Conservation (phyloP, 1,284 basidiomycete genomes). For the Sphaerobolus stellatus region DNA sequence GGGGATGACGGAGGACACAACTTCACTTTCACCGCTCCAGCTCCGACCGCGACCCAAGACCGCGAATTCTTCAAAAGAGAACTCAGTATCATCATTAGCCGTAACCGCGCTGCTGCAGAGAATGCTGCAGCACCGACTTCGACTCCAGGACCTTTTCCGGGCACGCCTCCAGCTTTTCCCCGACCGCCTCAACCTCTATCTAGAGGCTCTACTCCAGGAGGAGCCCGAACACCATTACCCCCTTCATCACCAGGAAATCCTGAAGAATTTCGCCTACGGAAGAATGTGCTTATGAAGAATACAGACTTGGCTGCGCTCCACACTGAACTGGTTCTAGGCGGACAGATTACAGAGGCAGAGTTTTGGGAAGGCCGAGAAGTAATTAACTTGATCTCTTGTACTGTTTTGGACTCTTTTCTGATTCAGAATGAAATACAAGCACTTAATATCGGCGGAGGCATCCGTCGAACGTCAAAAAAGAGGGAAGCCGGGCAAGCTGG, state of each 20-base stretch:
- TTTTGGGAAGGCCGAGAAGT: conserved; percentile 97
- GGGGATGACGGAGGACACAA: conserved; percentile 70
- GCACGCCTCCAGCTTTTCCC: conserved; percentile 21
- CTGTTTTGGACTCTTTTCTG: conserved; percentile 7
- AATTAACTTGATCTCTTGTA: conserved; percentile 21
- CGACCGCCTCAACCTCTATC: conserved; percentile 31
- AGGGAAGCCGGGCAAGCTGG: conserved; percentile 81
- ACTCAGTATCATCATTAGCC: conserved; percentile 69
- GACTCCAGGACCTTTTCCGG: conserved; percentile 26
- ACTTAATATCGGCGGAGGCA: conserved; percentile 69
- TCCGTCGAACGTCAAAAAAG: conserved; percentile 73
- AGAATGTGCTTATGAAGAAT: conserved; percentile 75
- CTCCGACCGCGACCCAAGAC: conserved; percentile 58
- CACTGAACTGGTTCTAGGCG: conserved; percentile 80
- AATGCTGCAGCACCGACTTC: conserved; percentile 19
- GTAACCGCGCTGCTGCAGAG: conserved; percentile 48
- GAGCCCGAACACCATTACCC: conserved; percentile 35
- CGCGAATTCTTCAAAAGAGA: conserved; percentile 79
- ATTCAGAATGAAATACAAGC: conserved; percentile 38
- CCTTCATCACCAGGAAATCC: conserved; percentile 58
- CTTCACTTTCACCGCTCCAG: conserved; percentile 74
- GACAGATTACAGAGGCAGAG: conserved; percentile 85
- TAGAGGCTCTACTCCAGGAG: conserved; percentile 46
- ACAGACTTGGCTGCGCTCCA: conserved; percentile 78
- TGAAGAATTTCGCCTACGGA: conserved; percentile 69